Evolutionary conservation across 164 flowering plant genomes (phyloP), one percentile per base, ranked within the genome.

Genomic region (Liquidambar formosana): DNA sequence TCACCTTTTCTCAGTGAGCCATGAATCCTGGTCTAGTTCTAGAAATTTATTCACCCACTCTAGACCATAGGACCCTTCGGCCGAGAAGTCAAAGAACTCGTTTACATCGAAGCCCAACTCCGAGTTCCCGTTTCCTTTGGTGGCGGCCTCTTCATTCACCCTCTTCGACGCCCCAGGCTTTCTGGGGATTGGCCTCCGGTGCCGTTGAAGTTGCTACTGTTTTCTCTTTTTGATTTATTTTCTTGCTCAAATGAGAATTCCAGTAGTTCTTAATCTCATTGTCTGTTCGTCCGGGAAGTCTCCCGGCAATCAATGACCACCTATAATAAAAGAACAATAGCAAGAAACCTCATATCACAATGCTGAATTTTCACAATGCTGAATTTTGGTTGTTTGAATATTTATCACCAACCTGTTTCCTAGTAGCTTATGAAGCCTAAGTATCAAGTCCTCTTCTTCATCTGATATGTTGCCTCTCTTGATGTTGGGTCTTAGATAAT

Each of bases 241-340:
- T 81, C 63, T 76, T 81, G 75, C 82, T 76, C 80, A 79, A 76
- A 79, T 81, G 80, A 72, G 82, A 76, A 72, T 81, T 81, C 81
- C 84, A 78, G 66, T 78, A 76, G 56, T 81, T 81, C 68, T 81
- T 81, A 0, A 78, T 78, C 28, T 79, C 81, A 47, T 79, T 75
- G 49, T 79, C 76, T 10, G 81, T 79, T 63, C 81, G 54, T 28
- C 81, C 84, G 47, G 84, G 84, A 64, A 81, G 73, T 54, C 79
- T 78, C 57, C 79, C 79, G 2, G 84, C 84, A 21, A 79, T 81
- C 65, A 78, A 57, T 1, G 82, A 65, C 84, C 82, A 81, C 59
- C 80, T 78, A 12, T 6, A 46, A 1, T 18, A 12, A 9, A 22
- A 61, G 16, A 65, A 28, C 11, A 27, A 53, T 14, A 46, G 25